These are phyloP conservation scores for Fusarium pseudoanthophilum DNA, from an alignment of 2,329 filamentous ascomycete genomes.

Conservation along the genomic window DNA sequence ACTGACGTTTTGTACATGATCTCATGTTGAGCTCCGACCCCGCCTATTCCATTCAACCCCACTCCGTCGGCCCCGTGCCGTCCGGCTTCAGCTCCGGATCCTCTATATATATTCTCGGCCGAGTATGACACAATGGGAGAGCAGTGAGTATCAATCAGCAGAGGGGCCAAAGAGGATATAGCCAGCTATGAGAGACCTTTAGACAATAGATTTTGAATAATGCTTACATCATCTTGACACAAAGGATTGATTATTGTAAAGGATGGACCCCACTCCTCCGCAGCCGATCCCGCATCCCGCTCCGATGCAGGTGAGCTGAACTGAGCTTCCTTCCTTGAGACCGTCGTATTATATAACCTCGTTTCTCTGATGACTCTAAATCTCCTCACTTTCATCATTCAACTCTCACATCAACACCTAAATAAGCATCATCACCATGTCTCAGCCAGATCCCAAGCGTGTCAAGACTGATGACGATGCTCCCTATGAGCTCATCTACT, in stretches of 20 bases:
- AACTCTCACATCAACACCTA: not conserved
- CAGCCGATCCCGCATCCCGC: slow-evolving; percentile 3
- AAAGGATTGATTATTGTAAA: not conserved
- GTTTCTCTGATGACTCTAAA: fast-evolving
- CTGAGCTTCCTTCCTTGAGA: not conserved
- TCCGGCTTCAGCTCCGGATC: not conserved
- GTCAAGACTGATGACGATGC: slow-evolving; percentile 54
- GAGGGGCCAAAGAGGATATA: not conserved
- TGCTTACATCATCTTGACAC: not conserved
- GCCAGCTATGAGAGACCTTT: not conserved
- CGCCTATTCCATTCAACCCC: not conserved
- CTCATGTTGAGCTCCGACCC: not conserved
- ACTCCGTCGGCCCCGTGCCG: slow-evolving; percentile 2
- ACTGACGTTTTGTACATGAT: not conserved
- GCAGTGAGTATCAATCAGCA: not conserved
- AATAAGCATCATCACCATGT: slow-evolving; percentile 19
- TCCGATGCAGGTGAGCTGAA: slow-evolving; percentile 4
- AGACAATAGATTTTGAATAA: not conserved
- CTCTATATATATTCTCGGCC: not conserved
- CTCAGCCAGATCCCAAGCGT: slow-evolving; percentile 44
- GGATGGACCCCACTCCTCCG: slow-evolving; percentile 16
- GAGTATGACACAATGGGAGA: not conserved
- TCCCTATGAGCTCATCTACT: slow-evolving; percentile 76
- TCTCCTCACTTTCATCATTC: not conserved
- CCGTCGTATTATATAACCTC: not conserved